A percentile compares a stretch with the other conserved stretches of the same genome.
Evolutionary conservation across 768 basidiomycete genomes (phyloP).

Genomic region (Exidia glandulosa): DNA sequence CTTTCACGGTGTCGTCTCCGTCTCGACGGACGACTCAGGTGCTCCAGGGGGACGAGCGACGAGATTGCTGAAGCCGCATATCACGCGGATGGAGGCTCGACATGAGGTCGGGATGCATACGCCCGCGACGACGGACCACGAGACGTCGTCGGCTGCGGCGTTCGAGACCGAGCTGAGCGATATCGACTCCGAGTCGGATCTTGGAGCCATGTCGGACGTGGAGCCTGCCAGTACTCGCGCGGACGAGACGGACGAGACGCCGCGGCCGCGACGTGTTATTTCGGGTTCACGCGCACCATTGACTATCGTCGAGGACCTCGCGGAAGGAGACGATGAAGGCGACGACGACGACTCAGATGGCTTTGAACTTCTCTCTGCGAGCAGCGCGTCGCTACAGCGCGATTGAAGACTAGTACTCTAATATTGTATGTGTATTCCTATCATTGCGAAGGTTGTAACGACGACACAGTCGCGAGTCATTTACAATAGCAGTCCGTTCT

Average conservation of each 20-base stretch:
- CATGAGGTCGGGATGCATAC: slow-evolving; percentile 40
- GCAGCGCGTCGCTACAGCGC: neutral
- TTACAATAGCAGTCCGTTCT: no score
- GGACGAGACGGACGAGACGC: no score
- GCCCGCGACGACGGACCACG: slow-evolving; percentile 61
- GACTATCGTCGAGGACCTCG: neutral
- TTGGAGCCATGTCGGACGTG: neutral
- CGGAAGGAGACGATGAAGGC: neutral
- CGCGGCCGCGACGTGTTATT: neutral
- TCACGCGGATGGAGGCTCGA: slow-evolving; percentile 48
- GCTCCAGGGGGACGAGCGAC: slow-evolving; percentile 48
- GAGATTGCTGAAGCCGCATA: slow-evolving; percentile 70
- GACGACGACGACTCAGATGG: neutral
- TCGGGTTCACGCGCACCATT: no score
- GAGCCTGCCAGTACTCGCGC: no score
- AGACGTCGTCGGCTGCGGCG: slow-evolving; percentile 24
- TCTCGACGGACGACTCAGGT: slow-evolving; percentile 43
- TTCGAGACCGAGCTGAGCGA: neutral
- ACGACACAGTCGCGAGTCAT: no score
- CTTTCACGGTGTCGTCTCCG: slow-evolving; percentile 70
- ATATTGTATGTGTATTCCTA: no score
- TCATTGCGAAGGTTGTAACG: no score
- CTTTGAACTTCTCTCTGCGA: neutral
- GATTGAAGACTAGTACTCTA: no score
- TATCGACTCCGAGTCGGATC: slow-evolving; percentile 1